A percentile compares a stretch with the other conserved stretches of the same genome.
These are phyloP conservation scores for Barnettozyma californica DNA, from an alignment of 805 yeast genomes.

Conservation along the genomic window DNA sequence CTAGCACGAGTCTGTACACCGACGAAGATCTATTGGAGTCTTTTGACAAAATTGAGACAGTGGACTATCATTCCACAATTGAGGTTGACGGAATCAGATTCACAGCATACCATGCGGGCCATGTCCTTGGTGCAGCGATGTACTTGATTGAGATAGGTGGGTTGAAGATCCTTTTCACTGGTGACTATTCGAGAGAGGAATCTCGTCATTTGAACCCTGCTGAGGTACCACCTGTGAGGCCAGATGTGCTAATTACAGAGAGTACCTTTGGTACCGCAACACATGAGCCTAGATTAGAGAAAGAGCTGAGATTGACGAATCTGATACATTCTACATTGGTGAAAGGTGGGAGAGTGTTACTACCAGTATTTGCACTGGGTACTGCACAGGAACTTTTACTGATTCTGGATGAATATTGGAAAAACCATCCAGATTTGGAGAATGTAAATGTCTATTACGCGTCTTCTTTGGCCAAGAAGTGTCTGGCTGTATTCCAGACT, in stretches of 20 bases:
- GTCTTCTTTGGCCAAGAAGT: constrained; percentile 86
- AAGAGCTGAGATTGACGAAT: constrained; percentile 76
- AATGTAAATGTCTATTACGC: constrained; percentile 85
- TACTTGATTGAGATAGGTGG: constrained; percentile 94
- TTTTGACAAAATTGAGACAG: constrained; percentile 85
- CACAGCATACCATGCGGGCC: constrained; percentile 99
- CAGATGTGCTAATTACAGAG: constrained; percentile 89
- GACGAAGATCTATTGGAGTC: constrained; percentile 88
- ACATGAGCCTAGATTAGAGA: constrained; percentile 83
- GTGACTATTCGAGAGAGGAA: constrained; percentile 94
- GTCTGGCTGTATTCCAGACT: constrained; percentile 96
- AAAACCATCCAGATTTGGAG: constrained; percentile 73
- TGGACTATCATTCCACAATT: constrained; percentile 92
- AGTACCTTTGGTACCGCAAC: constrained; percentile 98
- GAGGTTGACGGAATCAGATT: constrained; percentile 92
- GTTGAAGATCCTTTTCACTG: constrained; percentile 81
- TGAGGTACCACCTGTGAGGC: constrained; percentile 82
- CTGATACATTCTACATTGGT: constrained; percentile 76
- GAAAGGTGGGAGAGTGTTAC: constrained; percentile 85
- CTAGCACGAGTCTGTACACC: constrained; percentile 54
- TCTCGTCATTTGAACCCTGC: constrained; percentile 94
- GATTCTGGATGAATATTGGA: constrained; percentile 94
- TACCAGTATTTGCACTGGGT: constrained; percentile 96
- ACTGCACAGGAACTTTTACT: constrained; percentile 91
- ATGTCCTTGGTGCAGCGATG: constrained; percentile 98